A percentile compares a stretch with the other conserved stretches of the same genome.
phyloP scores from a whole-genome alignment of 495 filamentous ascomycete genomes.

The Tuber borchii region DNA sequence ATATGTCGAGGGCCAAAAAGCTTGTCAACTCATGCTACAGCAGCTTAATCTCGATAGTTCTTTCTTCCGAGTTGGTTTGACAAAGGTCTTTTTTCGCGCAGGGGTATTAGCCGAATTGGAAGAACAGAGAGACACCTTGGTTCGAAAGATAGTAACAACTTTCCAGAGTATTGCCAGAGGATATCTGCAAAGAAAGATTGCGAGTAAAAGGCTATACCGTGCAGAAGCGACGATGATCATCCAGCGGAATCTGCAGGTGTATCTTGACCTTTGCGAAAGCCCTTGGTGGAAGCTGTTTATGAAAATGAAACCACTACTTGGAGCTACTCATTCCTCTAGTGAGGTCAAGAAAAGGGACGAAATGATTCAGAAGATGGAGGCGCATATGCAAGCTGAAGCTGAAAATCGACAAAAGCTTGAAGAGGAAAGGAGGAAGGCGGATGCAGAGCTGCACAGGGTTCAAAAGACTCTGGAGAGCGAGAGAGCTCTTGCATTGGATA shows the following conservation, averaged over 20 bases:
- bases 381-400: slow-evolving; percentile 70
- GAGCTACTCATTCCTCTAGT: slow-evolving; percentile 70
- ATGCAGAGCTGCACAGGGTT: slow-evolving; percentile 77
- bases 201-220: slow-evolving; percentile 85
- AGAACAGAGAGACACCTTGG: slow-evolving; percentile 85
- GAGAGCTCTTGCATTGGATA: slow-evolving; percentile 86
- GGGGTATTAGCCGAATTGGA: slow-evolving; percentile 95
- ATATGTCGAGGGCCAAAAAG: slow-evolving; percentile 82
- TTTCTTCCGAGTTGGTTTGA: slow-evolving; percentile 86
- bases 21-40: slow-evolving; percentile 78
- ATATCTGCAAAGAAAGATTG: slow-evolving; percentile 77
- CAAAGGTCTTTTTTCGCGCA: slow-evolving; percentile 97
- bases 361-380: slow-evolving; percentile 76
- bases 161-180: slow-evolving; percentile 91
- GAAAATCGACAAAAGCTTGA: slow-evolving; percentile 73
- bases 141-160: slow-evolving; percentile 83
- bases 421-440: slow-evolving; percentile 81
- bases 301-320: slow-evolving; percentile 90
- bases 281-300: slow-evolving; percentile 97
- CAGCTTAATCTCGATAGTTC: slow-evolving; percentile 76
- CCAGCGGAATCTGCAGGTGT: slow-evolving; percentile 83
- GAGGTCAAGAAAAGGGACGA: slow-evolving; percentile 94
- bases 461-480: slow-evolving; percentile 94
- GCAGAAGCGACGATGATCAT: slow-evolving; percentile 93
- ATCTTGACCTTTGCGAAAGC: slow-evolving; percentile 77